Base-by-base conservation (phyloP, 2,329 filamentous ascomycete genomes). In the Aspergillus viridinutans region DNA sequence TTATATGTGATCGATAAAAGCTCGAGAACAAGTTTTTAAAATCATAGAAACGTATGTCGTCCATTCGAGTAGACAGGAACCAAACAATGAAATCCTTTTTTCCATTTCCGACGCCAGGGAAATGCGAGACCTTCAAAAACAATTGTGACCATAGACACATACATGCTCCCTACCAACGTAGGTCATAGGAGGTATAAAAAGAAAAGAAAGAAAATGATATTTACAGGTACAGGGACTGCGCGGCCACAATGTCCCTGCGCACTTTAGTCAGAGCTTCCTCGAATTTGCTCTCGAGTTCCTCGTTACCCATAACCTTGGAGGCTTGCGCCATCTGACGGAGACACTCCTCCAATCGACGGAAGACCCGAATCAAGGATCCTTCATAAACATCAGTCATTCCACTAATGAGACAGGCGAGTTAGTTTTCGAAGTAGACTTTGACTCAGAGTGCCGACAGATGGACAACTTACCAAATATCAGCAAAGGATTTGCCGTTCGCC, bases 381-480 rank as follows among this genome's bases (percentile, higher is more conserved):
- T 99, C 94, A 75, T 97, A 99, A 28, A 93, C 90, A 67, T 97
- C 93, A 28, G 94, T 97, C 92, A 99, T 97, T 90, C 96, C 96
- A 78, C 93, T 96, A 61, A 7, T 50, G 26, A 53, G 53, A 61
- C 61, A 60, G 42, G 32, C 29, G 17, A 50, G 53, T 62, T 57
- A 57, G 49, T 53, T 25, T 48, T 52, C n/a, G 32, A 48, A 23
- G 54, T 28, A 40, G 42, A 50, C 49, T 21, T 32, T 28, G 21
- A 35, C 43, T 57, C 51, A 55, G 45, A 21, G 23, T 28, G 26
- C 52, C 52, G 38, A 49, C 55, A 48, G 57, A 57, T 43, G 25
- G 28, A 56, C 32, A 56, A 84, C 90, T 70, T 85, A 96, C 93
- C 94, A 97, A 61, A 99, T 97, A 66, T 96, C 87, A 0, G 90